Evolutionary conservation across 208 protist genomes (phyloP), one percentile per base, ranked within the genome.

Genomic region (Endotrypanum monterogeii): DNA sequence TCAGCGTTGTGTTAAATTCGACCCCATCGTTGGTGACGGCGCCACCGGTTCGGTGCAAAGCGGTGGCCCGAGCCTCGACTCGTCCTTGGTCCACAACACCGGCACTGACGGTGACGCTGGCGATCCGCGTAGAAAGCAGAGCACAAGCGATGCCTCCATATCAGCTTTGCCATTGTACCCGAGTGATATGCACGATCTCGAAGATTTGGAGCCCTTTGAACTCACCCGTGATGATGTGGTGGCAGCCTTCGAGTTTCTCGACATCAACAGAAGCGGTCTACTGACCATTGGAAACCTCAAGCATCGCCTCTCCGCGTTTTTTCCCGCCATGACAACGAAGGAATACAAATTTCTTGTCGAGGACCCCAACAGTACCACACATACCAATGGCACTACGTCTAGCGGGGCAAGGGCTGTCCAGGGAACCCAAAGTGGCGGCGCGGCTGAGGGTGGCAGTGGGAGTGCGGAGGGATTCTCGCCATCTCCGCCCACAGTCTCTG

Each of bases 271-370:
- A 35, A 95, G 86, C 61, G 94, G 90, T 2, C 52, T 86, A 16
- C 74, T 98, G 52, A 97, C 85, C n/a, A 89, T 91, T 39, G 79
- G 80, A n/a, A 88, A 90, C 54, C 82, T 98, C 12, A 98, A 98
- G 85, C 73, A 82, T 37, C 86, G 95, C 23, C 87, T 98, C 71
- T 90, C 89, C 35, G 92, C 93, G 39, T 98, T 98, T 73, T 98
- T 97, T 75, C 96, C 94, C 6, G 82, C 97, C 55, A 81, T 98
- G 76, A 96, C 94, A 14, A 95, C 79, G 69, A 96, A 94, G 67
- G 96, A 98, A 78, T 98, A 96, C 84, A 88, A 94, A 44, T 98
- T 98, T 70, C 84, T 98, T 20, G 84, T 98, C 32, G 91, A 89
- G 44, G 93, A 98, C 62, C 79, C 84, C 16, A 76, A 56, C 50